Evolutionary conservation across 2,329 filamentous ascomycete genomes (phyloP).

Genomic region (Fusarium papillatum): DNA sequence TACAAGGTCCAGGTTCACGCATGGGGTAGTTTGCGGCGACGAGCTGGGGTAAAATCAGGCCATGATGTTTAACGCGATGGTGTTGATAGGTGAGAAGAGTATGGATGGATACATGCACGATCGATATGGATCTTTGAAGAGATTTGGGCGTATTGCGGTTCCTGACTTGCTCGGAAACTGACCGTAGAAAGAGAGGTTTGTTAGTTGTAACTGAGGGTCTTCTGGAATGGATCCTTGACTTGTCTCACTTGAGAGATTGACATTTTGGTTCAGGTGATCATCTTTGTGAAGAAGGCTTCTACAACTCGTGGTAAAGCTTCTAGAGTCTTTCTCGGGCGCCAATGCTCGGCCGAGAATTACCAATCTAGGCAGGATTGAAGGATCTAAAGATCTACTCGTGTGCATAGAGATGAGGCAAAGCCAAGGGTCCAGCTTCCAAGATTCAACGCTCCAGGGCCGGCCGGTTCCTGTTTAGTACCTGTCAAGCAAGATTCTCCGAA

Average conservation of each 20-base stretch:
- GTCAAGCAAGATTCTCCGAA: conserved; percentile 29
- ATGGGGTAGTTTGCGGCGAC: conserved; percentile 10
- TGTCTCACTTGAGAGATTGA: background rate
- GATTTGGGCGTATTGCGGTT: background rate
- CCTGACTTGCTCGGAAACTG: background rate
- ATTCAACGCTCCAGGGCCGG: background rate
- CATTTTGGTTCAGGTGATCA: background rate
- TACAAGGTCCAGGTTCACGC: conserved; percentile 17
- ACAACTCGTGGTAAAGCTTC: background rate
- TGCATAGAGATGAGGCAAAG: conserved; percentile 3
- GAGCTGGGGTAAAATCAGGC: background rate
- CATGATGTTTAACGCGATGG: background rate
- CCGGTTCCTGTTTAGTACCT: conserved; percentile 18
- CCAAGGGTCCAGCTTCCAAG: background rate
- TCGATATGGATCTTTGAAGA: background rate
- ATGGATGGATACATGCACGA: background rate
- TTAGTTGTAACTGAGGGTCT: background rate
- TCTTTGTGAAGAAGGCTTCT: background rate
- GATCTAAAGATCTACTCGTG: conserved; percentile 1
- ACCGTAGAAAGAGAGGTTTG: background rate
- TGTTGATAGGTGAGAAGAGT: conserved; percentile 8
- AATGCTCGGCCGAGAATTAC: background rate
- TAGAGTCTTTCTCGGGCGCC: background rate
- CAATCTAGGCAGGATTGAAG: background rate
- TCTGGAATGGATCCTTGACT: background rate